These are phyloP conservation scores for Amanita inopinata DNA, from an alignment of 768 basidiomycete species.

Conservation along the genomic window DNA sequence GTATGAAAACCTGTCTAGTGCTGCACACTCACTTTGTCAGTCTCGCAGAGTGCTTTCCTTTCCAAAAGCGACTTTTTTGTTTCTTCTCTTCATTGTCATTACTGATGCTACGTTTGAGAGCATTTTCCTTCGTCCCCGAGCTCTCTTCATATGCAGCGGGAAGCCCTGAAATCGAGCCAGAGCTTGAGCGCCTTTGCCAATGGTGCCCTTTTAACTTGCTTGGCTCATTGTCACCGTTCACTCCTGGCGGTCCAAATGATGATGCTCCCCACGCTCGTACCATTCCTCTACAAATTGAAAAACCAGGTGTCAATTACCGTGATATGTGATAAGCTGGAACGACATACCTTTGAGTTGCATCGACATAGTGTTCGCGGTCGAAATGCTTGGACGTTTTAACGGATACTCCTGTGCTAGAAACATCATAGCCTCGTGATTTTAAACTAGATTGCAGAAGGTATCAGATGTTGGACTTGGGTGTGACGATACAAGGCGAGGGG, in stretches of 20 bases:
- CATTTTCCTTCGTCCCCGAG: not conserved
- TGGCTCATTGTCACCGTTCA: not conserved
- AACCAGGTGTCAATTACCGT: too few relatives aligned
- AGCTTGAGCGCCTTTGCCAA: not conserved
- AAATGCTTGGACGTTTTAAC: conserved; percentile 54
- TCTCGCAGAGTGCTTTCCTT: not conserved
- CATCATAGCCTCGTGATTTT: conserved; percentile 43
- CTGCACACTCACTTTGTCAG: not conserved
- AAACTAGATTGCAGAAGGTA: conserved; percentile 27
- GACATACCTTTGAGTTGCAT: conserved; percentile 62
- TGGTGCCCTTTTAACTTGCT: not conserved
- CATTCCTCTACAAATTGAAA: not conserved
- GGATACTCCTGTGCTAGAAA: conserved; percentile 53
- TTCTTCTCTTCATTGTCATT: conserved; percentile 1
- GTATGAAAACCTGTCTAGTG: not conserved
- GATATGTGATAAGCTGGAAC: not conserved
- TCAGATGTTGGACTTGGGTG: not conserved
- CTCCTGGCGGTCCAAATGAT: not conserved
- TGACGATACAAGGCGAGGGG: not conserved
- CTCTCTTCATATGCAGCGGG: too few relatives aligned
- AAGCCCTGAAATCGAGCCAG: too few relatives aligned
- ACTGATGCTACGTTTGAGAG: too few relatives aligned
- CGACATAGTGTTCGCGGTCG: conserved; percentile 56
- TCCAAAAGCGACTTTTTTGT: not conserved
- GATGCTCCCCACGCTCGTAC: not conserved